Percentiles rank a stretch among this genome's conserved stretches.
These are phyloP conservation scores for Myriangium duriaei DNA, from an alignment of 2,329 filamentous ascomycete genomes.

Conservation along the genomic window DNA sequence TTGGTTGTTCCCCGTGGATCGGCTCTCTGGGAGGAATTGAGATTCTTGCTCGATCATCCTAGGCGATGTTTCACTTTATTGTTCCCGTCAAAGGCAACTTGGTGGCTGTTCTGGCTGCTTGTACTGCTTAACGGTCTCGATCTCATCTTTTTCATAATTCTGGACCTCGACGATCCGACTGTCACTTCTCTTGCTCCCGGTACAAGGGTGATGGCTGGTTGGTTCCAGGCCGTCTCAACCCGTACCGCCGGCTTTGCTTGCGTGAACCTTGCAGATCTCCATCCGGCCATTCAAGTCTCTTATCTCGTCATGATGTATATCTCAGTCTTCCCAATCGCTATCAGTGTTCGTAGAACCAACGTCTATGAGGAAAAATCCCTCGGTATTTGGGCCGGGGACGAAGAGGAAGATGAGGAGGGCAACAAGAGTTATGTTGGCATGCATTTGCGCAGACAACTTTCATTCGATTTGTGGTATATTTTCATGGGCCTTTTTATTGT, in stretches of 20 bases:
- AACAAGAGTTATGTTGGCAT: slow-evolving; percentile 76
- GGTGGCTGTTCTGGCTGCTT: slow-evolving; percentile 89
- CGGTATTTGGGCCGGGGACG: slow-evolving; percentile 52
- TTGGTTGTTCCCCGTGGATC: slow-evolving; percentile 52
- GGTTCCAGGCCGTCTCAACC: slow-evolving; percentile 83
- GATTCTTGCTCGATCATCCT: slow-evolving; percentile 85
- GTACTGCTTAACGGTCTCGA: slow-evolving; percentile 73
- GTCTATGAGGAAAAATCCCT: slow-evolving; percentile 89
- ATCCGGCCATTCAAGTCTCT: slow-evolving; percentile 84
- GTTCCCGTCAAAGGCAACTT: slow-evolving; percentile 80
- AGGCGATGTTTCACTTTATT: slow-evolving; percentile 91
- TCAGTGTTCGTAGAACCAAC: slow-evolving; percentile 85
- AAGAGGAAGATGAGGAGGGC: slow-evolving; percentile 38
- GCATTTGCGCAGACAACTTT: slow-evolving; percentile 84
- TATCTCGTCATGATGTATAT: slow-evolving; percentile 99
- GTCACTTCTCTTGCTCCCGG: slow-evolving; percentile 59
- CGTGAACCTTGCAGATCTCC: slow-evolving; percentile 62
- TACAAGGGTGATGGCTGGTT: slow-evolving; percentile 67
- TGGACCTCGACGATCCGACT: slow-evolving; percentile 65
- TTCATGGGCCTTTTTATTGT: slow-evolving; percentile 90
- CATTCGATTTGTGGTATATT: slow-evolving; percentile 96
- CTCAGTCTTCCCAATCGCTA: slow-evolving; percentile 91
- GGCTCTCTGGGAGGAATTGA: slow-evolving; percentile 76
- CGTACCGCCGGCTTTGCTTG: slow-evolving; percentile 83
- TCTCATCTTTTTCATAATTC: slow-evolving; percentile 78